These are phyloP conservation scores for Fragilaria crotonensis DNA, from an alignment of 108 stramenopile genomes.

Conservation along the genomic window DNA sequence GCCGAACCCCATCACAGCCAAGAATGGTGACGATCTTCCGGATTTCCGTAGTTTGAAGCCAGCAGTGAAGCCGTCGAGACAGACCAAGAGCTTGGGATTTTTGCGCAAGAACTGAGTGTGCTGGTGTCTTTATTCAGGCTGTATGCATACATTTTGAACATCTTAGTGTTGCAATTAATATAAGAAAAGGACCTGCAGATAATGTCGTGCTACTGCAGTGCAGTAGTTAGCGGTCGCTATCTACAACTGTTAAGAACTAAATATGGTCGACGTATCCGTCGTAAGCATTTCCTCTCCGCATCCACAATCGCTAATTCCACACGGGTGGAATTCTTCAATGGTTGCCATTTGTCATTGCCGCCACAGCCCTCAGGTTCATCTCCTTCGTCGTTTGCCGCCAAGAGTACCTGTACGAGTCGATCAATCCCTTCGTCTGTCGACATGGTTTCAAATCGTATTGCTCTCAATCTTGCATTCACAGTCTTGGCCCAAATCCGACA, in stretches of 20 bases:
- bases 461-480: slow-evolving; percentile 15
- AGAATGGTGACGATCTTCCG: background rate
- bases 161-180: no score
- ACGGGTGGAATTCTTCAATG: slow-evolving; percentile 9
- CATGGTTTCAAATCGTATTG: slow-evolving; percentile 2
- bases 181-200: no score
- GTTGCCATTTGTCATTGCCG: background rate
- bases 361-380: no score
- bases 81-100: background rate
- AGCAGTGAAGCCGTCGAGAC: background rate
- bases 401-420: slow-evolving; percentile 3
- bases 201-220: no score
- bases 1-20: background rate
- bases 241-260: no score
- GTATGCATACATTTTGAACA: no score
- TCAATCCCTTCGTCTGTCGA: background rate
- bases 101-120: background rate
- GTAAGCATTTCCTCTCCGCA: background rate
- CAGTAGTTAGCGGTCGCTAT: no score
- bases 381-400: background rate
- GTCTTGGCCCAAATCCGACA: slow-evolving; percentile 30
- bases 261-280: background rate
- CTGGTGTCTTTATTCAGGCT: no score
- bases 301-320: slow-evolving; percentile 16
- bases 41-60: background rate